These are phyloP conservation scores for Triticum dicoccoides DNA, from an alignment of 176 grass and related monocot species.

Conservation along the genomic window DNA sequence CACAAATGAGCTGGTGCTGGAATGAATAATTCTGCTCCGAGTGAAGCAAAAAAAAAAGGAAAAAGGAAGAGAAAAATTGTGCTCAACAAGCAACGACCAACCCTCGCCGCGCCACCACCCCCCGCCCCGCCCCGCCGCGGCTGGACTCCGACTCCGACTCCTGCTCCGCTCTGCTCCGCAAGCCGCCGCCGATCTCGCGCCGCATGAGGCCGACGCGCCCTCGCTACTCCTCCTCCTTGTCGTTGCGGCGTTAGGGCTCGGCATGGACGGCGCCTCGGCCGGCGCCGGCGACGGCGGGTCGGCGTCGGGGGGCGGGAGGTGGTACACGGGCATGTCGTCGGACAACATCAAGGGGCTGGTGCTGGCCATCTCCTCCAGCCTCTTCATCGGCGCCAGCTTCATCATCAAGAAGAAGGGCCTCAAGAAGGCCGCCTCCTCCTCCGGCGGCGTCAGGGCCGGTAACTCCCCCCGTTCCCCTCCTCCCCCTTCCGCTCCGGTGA, in stretches of 20 bases:
- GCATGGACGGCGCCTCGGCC: conserved; percentile 10
- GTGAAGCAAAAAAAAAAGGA: neutral
- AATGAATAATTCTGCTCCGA: neutral
- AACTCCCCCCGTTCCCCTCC: neutral
- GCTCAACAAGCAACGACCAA: neutral
- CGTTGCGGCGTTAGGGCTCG: neutral
- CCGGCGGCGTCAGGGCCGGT: conserved; percentile 66
- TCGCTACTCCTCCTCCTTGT: neutral
- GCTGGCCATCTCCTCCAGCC: conserved; percentile 76
- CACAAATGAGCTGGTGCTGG: too few species aligned
- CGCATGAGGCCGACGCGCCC: neutral
- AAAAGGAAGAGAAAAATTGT: too few species aligned
- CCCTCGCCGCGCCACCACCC: neutral
- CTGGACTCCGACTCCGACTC: too few species aligned
- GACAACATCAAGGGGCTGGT: conserved; percentile 78
- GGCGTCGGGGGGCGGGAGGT: conserved; percentile 26
- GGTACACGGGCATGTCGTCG: conserved; percentile 71
- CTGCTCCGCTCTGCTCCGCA: too few species aligned
- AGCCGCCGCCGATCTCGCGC: neutral
- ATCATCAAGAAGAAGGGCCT: conserved; percentile 99
- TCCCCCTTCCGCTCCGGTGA: neutral
- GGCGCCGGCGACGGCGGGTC: neutral
- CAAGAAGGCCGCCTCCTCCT: conserved; percentile 70
- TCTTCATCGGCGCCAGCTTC: conserved; percentile 95
- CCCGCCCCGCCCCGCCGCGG: too few species aligned